These are phyloP conservation scores for Microdochium nivale DNA, from an alignment of 2,329 filamentous ascomycete genomes.

Conservation along the genomic window DNA sequence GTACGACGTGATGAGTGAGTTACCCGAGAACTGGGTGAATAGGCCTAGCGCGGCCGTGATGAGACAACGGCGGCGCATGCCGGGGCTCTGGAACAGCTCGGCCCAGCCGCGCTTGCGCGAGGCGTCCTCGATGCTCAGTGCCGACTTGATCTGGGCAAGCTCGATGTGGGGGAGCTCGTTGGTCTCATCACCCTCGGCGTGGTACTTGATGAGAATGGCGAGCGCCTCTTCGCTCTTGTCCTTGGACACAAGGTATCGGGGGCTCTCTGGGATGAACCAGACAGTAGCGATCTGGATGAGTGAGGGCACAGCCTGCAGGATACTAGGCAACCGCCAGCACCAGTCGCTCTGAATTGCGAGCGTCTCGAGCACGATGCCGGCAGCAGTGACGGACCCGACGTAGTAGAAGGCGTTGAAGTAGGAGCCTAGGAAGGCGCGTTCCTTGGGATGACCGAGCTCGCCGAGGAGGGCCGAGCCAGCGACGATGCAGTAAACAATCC, in stretches of 20 bases:
- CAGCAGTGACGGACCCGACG: conserved; percentile 40
- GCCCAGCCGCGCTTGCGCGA: conserved; percentile 29
- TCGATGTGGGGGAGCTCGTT: conserved; percentile 30
- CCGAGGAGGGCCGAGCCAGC: conserved; percentile 49
- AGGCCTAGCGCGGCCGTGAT: conserved; percentile 55
- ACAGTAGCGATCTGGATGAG: conserved; percentile 34
- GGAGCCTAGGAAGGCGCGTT: conserved; percentile 48
- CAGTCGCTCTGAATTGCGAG: conserved; percentile 20
- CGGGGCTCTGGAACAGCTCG: conserved; percentile 32
- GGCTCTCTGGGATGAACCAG: conserved; percentile 25
- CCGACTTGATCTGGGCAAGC: conserved; percentile 43
- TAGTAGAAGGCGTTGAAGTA: conserved; percentile 52
- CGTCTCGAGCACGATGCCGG: conserved; percentile 39
- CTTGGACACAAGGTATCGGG: conserved; percentile 27
- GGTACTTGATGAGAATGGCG: conserved; percentile 51
- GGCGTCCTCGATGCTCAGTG: conserved; percentile 46
- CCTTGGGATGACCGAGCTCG: conserved; percentile 52
- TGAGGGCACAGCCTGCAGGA: conserved; percentile 38
- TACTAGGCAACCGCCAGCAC: conserved; percentile 52
- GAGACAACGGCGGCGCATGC: conserved; percentile 55
- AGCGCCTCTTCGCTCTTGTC: conserved; percentile 47
- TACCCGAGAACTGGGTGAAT: conserved; percentile 61
- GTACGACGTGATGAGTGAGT: conserved; percentile 61
- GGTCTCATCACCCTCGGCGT: conserved; percentile 41
- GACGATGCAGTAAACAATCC: conserved; percentile 52